Evolutionary conservation across 768 basidiomycete genomes (phyloP).

Genomic region (Dioszegia crocea): DNA sequence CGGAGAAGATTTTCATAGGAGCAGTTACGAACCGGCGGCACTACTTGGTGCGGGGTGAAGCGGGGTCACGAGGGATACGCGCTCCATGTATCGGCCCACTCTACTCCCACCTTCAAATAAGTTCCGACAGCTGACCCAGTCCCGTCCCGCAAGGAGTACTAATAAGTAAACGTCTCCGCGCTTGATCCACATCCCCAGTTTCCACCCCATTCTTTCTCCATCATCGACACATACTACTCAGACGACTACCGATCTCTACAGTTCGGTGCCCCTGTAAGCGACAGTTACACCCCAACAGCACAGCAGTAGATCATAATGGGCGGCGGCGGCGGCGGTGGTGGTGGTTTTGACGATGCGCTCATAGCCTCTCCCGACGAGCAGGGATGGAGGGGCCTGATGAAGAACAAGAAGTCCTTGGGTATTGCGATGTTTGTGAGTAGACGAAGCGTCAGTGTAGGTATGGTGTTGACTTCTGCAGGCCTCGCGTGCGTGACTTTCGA

Average conservation of each 20-base stretch:
- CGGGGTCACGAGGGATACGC: too few relatives aligned
- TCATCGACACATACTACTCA: too few relatives aligned
- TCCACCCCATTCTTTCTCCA: too few relatives aligned
- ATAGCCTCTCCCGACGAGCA: conserved; percentile 55
- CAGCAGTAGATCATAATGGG: neutral
- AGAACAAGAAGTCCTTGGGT: conserved; percentile 62
- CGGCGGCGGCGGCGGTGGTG: conserved; percentile 12
- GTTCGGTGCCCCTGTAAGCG: neutral
- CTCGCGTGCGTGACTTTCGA: neutral
- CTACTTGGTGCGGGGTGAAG: too few relatives aligned
- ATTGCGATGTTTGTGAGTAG: conserved; percentile 64
- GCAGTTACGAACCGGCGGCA: too few relatives aligned
- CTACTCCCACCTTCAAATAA: neutral
- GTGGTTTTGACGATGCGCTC: conserved; percentile 41
- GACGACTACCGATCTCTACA: neutral
- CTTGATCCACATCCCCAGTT: neutral
- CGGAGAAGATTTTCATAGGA: too few relatives aligned
- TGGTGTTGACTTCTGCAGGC: neutral
- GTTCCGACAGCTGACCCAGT: neutral
- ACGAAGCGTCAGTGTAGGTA: neutral
- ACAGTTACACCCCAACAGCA: neutral
- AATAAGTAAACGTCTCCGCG: too few relatives aligned
- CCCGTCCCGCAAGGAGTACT: neutral
- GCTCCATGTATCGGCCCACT: neutral
- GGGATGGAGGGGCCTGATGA: conserved; percentile 58